phyloP scores from a whole-genome alignment of 257 asterid species.

The Agastache rugosa region DNA sequence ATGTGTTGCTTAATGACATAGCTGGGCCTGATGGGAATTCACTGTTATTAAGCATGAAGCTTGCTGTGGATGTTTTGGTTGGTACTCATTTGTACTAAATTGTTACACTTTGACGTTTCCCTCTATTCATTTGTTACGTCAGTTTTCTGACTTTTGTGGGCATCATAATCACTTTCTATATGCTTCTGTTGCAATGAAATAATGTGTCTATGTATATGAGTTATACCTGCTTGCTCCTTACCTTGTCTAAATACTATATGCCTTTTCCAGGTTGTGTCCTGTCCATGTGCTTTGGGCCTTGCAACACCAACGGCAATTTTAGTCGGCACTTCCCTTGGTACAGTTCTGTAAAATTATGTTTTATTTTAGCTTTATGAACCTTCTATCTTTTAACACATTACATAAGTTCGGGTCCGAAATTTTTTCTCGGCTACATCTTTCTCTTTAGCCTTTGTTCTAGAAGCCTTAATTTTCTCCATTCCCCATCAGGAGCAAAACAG shows the following conservation, averaged over 20 bases:
- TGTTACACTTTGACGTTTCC: slow-evolving; percentile 22
- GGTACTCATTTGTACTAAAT: slow-evolving; percentile 44
- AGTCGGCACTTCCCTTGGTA: slow-evolving; percentile 99
- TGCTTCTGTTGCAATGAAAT: slow-evolving; percentile 20
- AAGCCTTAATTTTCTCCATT: slow-evolving; percentile 32
- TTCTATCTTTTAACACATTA: not conserved
- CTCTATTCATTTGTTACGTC: not conserved
- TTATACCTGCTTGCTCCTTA: slow-evolving; percentile 23
- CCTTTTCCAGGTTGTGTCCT: slow-evolving; percentile 83
- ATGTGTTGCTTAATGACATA: slow-evolving; percentile 91
- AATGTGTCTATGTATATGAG: slow-evolving; percentile 21
- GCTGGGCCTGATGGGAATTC: slow-evolving; percentile 99
- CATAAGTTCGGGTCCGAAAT: slow-evolving; percentile 12
- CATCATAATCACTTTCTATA: slow-evolving; percentile 10
- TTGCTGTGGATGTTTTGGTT: slow-evolving; percentile 96
- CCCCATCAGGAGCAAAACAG: slow-evolving; percentile 79
- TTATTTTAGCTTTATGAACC: slow-evolving; percentile 26
- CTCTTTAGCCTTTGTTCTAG: slow-evolving; percentile 30
- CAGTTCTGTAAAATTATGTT: slow-evolving; percentile 20
- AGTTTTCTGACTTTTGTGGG: not conserved
- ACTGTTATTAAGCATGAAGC: slow-evolving; percentile 91
- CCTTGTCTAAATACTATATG: slow-evolving; percentile 27
- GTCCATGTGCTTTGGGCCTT: slow-evolving; percentile 99
- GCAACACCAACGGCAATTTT: slow-evolving; percentile 98
- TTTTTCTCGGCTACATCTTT: slow-evolving; percentile 22